Conservation (phyloP, 2,329 filamentous ascomycete species). For the Emericellopsis cladophorae region DNA sequence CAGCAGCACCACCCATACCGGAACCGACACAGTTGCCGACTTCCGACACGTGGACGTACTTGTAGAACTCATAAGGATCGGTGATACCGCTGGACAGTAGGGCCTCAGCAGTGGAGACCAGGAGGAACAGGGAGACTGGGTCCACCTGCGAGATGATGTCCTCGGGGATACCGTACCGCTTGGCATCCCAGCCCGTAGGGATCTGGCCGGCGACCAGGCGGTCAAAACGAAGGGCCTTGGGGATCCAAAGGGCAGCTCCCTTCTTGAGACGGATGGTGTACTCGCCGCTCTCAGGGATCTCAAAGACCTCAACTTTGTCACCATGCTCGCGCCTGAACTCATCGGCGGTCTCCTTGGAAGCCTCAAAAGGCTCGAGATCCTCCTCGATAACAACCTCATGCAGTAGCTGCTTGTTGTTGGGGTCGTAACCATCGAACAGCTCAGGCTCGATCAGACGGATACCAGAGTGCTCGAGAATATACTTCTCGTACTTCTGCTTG, state of each 20-base stretch:
- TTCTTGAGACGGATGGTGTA: conserved; percentile 92
- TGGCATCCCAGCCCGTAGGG: conserved; percentile 93
- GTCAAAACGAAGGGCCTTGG: conserved; percentile 94
- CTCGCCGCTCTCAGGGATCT: conserved; percentile 86
- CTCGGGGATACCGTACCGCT: conserved; percentile 89
- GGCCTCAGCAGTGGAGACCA: conserved; percentile 86
- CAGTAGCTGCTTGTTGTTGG: conserved; percentile 95
- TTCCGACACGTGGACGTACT: conserved; percentile 96
- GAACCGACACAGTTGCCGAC: conserved; percentile 98
- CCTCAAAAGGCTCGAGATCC: conserved; percentile 92
- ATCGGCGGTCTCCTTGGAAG: conserved; percentile 91
- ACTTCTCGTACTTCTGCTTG: conserved; percentile 94
- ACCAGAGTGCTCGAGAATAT: conserved; percentile 90
- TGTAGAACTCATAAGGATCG: conserved; percentile 98
- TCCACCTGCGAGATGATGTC: conserved; percentile 98
- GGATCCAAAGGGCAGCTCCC: conserved; percentile 87
- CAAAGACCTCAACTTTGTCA: conserved; percentile 95
- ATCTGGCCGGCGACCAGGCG: conserved; percentile 95
- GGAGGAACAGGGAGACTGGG: conserved; percentile 86
- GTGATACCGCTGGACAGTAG: conserved; percentile 90
- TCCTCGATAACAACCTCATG: conserved; percentile 97
- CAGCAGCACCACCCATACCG: conserved; percentile 89
- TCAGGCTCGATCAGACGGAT: conserved; percentile 97
- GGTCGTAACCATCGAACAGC: conserved; percentile 92
- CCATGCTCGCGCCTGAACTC: conserved; percentile 97